Conservation (phyloP, 768 basidiomycete species). For the Rhizopogon vinicolor region DNA sequence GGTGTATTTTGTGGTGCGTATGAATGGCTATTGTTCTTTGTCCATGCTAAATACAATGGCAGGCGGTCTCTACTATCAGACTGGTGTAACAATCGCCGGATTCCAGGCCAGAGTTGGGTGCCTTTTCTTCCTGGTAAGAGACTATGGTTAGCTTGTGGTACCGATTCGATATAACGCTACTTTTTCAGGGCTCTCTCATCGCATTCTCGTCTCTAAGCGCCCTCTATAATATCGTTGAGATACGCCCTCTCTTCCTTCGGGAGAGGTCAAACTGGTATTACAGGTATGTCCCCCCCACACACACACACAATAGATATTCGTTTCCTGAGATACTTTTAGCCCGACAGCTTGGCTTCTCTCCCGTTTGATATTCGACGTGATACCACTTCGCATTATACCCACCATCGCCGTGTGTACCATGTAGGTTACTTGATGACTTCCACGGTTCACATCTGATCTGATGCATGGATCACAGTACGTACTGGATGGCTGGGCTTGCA, state of each 20-base stretch:
- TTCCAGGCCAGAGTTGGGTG: constrained; percentile 94
- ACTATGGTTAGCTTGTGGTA: not conserved
- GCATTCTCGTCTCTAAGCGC: constrained; percentile 91
- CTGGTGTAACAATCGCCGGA: constrained; percentile 77
- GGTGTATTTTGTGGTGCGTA: constrained; percentile 81
- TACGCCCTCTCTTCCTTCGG: constrained; percentile 82
- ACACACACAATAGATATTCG: not conserved
- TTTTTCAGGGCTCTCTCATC: constrained; percentile 71
- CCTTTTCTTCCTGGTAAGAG: constrained; percentile 81
- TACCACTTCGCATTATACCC: constrained; percentile 85
- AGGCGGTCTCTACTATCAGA: constrained; percentile 87
- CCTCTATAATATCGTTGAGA: constrained; percentile 80
- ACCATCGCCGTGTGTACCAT: constrained; percentile 84
- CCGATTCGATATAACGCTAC: constrained; percentile 5
- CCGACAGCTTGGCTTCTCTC: constrained; percentile 92
- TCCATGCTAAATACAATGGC: not conserved
- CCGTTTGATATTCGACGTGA: constrained; percentile 81
- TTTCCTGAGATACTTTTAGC: constrained; percentile 31
- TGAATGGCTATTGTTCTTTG: not conserved
- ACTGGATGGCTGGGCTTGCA: constrained; percentile 93
- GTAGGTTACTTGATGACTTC: constrained; percentile 36
- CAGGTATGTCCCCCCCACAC: too few relatives aligned
- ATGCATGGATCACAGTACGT: constrained; percentile 46
- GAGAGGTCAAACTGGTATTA: constrained; percentile 86
- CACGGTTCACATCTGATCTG: not conserved